phyloP scores from a whole-genome alignment of 495 filamentous ascomycete species.

The Aspergillus ostianus region DNA sequence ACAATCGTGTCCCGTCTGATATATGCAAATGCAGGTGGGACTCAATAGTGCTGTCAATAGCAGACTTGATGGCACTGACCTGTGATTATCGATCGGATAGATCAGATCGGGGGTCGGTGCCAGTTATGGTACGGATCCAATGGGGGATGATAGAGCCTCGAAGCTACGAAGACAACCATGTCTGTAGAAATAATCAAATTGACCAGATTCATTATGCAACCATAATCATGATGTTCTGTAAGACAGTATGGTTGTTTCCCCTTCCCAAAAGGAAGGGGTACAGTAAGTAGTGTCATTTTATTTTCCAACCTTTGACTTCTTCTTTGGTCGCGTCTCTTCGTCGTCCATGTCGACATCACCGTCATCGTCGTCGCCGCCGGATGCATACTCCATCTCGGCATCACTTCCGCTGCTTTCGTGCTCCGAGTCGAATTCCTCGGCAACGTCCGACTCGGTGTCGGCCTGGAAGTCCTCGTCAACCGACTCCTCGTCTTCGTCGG shows the following conservation, averaged over 20 bases:
- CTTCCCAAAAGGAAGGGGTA: neutral
- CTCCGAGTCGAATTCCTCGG: conserved; percentile 90
- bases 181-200: conserved; percentile 13
- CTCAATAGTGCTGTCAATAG: conserved; percentile 17
- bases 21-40: conserved; percentile 10
- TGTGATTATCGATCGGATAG: conserved; percentile 10
- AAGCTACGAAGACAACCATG: neutral
- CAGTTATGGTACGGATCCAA: neutral
- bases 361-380: conserved; percentile 53
- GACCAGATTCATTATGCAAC: conserved; percentile 16
- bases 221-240: neutral
- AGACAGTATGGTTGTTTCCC: neutral
- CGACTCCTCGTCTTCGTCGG: conserved; percentile 93
- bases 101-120: conserved; percentile 4
- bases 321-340: conserved; percentile 55
- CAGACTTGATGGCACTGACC: conserved; percentile 13
- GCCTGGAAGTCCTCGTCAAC: conserved; percentile 95
- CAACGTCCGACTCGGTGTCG: conserved; percentile 88
- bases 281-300: conserved; percentile 11
- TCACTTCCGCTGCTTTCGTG: conserved; percentile 81
- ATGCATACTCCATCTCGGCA: conserved; percentile 60
- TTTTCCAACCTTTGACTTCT: conserved; percentile 61
- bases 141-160: neutral
- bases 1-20: neutral
- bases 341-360: conserved; percentile 36